Conservation (phyloP, 441 rosid genomes). For the Pelargonium cotyledonis region DNA sequence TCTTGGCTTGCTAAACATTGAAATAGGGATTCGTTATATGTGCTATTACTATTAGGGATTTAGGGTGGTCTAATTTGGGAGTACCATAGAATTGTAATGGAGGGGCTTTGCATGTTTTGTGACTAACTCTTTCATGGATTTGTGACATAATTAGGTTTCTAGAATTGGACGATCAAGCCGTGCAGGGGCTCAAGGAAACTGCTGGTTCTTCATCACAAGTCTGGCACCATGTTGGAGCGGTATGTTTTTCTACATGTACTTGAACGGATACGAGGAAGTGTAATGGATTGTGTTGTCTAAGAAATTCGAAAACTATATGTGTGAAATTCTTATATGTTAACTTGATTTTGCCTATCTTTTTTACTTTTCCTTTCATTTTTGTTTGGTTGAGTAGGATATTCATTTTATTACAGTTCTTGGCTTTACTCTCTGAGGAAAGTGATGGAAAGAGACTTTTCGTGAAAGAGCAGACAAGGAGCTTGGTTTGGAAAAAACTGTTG, state of each 20-base stretch:
- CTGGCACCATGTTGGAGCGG: constrained; percentile 78
- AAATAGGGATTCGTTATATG: background rate
- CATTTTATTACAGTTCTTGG: constrained; percentile 46
- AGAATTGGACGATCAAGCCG: constrained; percentile 52
- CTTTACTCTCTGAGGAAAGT: constrained; percentile 63
- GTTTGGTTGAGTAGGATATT: background rate
- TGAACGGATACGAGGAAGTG: background rate
- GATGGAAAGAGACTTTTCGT: no score
- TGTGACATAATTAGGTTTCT: constrained; percentile 40
- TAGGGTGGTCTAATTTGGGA: no score
- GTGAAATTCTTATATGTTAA: no score
- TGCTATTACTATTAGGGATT: no score
- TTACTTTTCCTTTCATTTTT: background rate
- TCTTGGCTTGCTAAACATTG: no score
- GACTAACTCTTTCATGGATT: background rate
- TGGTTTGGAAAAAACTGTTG: constrained; percentile 60
- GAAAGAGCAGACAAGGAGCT: background rate
- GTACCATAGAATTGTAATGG: no score
- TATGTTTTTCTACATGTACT: constrained; percentile 24
- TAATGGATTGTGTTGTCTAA: background rate
- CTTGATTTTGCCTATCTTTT: no score
- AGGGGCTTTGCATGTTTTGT: background rate
- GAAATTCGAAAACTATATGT: no score
- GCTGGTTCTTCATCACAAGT: constrained; percentile 61
- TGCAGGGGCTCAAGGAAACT: constrained; percentile 83